Evolutionary conservation across 768 basidiomycete species (phyloP), one percentile per base, ranked within the genome.

Genomic region (Agaricus blazei): DNA sequence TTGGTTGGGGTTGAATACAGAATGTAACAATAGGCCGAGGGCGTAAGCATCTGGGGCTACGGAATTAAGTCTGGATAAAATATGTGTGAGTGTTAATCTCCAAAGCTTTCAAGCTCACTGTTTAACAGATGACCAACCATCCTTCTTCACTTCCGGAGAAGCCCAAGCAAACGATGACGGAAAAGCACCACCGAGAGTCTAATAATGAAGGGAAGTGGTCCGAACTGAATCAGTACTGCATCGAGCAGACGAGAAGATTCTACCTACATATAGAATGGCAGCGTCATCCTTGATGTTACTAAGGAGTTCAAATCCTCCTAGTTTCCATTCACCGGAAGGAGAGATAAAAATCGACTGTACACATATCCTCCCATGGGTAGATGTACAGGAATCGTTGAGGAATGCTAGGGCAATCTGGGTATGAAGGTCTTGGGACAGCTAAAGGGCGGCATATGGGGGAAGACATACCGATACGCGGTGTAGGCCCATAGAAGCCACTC

Each of bases 401-500:
- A 99, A 99, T 2, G 89, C 77, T 40, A 98, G 71, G 2, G 95
- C 95, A 53, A 92, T 88, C 90, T 95, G 42, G 52, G 12, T 24
- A 42, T 42, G 52, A 64, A 24, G 57, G 59, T 31, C 47, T 57
- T 5, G 52, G 28, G 38, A 14, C 27, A 42, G 46, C 23, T 2
- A 34, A 40, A 42, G 47, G 46, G n/a, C 43, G 52, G 8, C n/a
- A n/a, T 29, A 29, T 19, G 46, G 28, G 55, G 43, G 12, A 51
- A 34, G 14, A 80, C 85, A 59, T 59, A 95, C 93, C 54, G 92
- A 88, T 49, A 97, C 82, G 42, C 92, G 81, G 71, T 95, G 91
- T 40, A 98, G 70, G 5, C 95, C 95, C 95, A 99, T 4, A 97
- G 67, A 23, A 96, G 69, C 89, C 92, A 97, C 62, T 96, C 93